Evolutionary conservation across 164 flowering plant genomes (phyloP).

Genomic region (Aristolochia fimbriata): DNA sequence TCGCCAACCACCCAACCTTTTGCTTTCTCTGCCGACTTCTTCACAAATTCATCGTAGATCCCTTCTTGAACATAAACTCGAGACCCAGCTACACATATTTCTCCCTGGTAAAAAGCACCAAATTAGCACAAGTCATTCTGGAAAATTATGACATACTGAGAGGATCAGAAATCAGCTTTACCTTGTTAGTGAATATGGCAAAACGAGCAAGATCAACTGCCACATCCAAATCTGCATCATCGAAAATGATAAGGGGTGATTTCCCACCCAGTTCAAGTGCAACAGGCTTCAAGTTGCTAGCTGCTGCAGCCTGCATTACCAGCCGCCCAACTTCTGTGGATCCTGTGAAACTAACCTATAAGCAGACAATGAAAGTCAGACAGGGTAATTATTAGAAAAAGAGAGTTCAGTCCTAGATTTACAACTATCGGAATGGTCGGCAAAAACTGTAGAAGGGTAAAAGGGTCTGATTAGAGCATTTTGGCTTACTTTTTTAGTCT

Average conservation of each 20-base stretch:
- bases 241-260: slow-evolving; percentile 68
- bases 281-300: slow-evolving; percentile 69
- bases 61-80: slow-evolving; percentile 84
- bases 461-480: too few species aligned
- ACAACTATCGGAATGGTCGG: too few species aligned
- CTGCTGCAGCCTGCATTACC: slow-evolving; percentile 68
- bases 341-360: slow-evolving; percentile 74
- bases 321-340: slow-evolving; percentile 65
- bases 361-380: background rate
- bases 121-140: too few species aligned
- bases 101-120: slow-evolving; percentile 46
- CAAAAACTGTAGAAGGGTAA: too few species aligned
- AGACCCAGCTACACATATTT: slow-evolving; percentile 66
- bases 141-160: background rate
- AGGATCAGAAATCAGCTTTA: background rate
- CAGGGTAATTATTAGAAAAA: background rate
- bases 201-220: slow-evolving; percentile 54
- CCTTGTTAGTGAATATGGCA: slow-evolving; percentile 56
- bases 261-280: slow-evolving; percentile 86
- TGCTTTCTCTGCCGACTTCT: slow-evolving; percentile 39
- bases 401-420: background rate
- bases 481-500: too few species aligned
- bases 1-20: slow-evolving; percentile 69
- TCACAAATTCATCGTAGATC: slow-evolving; percentile 56
- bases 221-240: slow-evolving; percentile 65